Evolutionary conservation across 2,329 filamentous ascomycete genomes (phyloP), one percentile per base, ranked within the genome.

Genomic region (Huntiella savannae): DNA sequence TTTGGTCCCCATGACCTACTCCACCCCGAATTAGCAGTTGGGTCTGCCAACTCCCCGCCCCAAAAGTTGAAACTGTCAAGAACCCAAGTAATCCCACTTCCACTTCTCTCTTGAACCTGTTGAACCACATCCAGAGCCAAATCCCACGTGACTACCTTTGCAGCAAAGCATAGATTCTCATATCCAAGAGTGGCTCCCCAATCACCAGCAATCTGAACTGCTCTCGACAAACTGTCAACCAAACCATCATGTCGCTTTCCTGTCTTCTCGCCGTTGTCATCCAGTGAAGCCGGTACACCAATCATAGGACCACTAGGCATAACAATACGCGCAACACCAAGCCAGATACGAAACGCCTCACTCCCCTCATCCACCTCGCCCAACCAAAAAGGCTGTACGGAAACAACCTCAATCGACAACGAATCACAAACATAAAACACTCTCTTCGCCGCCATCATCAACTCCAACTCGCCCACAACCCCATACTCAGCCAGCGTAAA

Each of bases 1-100:
- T 40, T 22, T 13, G 15, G 16, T 40, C 38, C 5, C 38, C 5
- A 19, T 19, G 17, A 5, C 17, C 4, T 19, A 40, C 5, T 10
- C 39, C 19, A 43, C 4, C 37, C 41, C 3, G n/a, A 33, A 10
- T 6, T 3, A 7, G 32, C 33, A 6, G 42, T 40, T 12, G 42
- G 42, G n/a, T 48, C 43, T 8, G 36, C 41, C 11, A 40, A 35
- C 4, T 36, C 45, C 33, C 47, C 37, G 28, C 49, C 54, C 42
- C 50, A 52, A 13, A 58, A 50, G 44, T 58, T 54, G 34, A 59
- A 58, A 2, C 55, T 57, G 16, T 62, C 56, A 13, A 52, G 50
- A 2, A 63, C 42, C 13, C 47, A 33, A 17, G n/a, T 45, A 40
- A 55, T 54, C 17, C 17, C 17, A 8, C 49, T 34, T 49, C 15